phyloP scores from a whole-genome alignment of 768 basidiomycete species.

The Leccinellum rugosiceps region DNA sequence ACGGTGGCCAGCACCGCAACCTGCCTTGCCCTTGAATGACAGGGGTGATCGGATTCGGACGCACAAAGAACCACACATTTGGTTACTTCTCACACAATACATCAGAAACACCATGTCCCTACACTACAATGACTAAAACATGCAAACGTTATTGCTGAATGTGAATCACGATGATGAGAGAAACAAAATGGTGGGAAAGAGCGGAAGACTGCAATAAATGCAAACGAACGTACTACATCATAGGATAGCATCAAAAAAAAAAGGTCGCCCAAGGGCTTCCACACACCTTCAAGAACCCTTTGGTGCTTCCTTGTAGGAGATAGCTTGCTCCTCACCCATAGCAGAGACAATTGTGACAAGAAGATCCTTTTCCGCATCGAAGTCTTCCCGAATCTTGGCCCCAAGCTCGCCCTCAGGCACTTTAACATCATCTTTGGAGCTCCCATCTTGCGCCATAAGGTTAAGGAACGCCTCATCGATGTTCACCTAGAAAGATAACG shows the following conservation, averaged over 20 bases:
- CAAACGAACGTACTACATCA: conserved; percentile 12
- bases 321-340: conserved; percentile 92
- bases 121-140: conserved; percentile 28
- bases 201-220: conserved; percentile 12
- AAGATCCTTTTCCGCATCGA: conserved; percentile 86
- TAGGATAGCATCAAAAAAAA: background rate
- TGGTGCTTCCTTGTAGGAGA: conserved; percentile 88
- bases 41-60: background rate
- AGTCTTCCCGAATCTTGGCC: conserved; percentile 58
- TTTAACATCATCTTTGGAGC: conserved; percentile 89
- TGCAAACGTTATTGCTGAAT: conserved; percentile 24
- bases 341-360: conserved; percentile 82
- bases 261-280: background rate
- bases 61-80: background rate
- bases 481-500: conserved; percentile 53
- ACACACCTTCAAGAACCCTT: conserved; percentile 41
- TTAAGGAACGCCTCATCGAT: conserved; percentile 95
- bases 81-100: conserved; percentile 3
- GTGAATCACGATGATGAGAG: conserved; percentile 11
- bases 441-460: conserved; percentile 82
- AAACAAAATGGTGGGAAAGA: conserved; percentile 3
- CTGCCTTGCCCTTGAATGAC: background rate
- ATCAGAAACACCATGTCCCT: conserved; percentile 6
- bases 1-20: conserved; percentile 2
- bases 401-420: conserved; percentile 87